Evolutionary conservation across 257 asterid genomes (phyloP).

Genomic region (Scutellaria barbata): DNA sequence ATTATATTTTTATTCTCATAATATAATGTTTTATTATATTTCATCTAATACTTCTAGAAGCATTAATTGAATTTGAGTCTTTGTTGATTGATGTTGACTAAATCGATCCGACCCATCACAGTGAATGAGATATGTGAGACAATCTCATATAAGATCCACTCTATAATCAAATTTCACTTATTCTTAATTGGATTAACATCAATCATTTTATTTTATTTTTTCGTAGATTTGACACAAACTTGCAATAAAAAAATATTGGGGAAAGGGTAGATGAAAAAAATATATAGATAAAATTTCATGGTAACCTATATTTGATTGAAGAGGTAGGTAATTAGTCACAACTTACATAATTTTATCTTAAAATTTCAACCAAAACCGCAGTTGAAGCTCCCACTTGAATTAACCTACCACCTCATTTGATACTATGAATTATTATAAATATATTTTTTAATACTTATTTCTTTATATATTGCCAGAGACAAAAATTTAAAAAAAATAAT

Average conservation of each 20-base stretch:
- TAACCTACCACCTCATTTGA: neutral
- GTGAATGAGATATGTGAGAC: too few relatives aligned
- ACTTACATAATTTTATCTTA: neutral
- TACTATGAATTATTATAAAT: too few relatives aligned
- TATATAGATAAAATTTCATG: neutral
- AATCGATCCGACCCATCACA: too few relatives aligned
- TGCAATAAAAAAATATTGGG: neutral
- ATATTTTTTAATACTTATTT: too few relatives aligned
- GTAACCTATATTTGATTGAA: neutral
- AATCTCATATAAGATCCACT: too few relatives aligned
- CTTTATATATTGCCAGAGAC: too few relatives aligned
- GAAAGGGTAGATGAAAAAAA: neutral
- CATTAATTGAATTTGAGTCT: too few relatives aligned
- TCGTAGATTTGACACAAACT: neutral
- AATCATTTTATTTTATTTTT: neutral
- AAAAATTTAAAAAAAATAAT: too few relatives aligned
- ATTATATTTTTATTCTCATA: too few relatives aligned
- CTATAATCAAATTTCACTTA: neutral
- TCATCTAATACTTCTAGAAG: too few relatives aligned
- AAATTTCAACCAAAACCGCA: neutral
- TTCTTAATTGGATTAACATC: neutral
- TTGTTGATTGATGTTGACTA: too few relatives aligned
- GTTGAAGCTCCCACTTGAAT: slow-evolving; percentile 1
- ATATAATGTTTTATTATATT: too few relatives aligned
- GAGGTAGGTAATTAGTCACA: slow-evolving; percentile 7